These are phyloP conservation scores for Kodamaea fungicola DNA, from an alignment of 1,139 yeast species.

Conservation along the genomic window DNA sequence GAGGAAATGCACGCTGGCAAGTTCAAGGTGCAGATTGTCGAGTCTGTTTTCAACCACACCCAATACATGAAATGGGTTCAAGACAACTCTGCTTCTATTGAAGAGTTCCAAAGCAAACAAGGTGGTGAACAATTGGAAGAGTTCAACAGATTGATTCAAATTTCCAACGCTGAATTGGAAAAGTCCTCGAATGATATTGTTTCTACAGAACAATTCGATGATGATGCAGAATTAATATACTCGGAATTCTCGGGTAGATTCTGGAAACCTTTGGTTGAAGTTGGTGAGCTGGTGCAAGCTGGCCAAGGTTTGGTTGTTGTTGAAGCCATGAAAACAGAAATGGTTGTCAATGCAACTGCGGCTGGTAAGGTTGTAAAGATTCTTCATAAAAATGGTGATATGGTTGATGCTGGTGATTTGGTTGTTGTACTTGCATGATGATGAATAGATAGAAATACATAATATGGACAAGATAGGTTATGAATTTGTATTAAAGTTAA, in stretches of 20 bases:
- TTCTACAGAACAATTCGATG: slow-evolving; percentile 57
- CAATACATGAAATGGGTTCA: slow-evolving; percentile 77
- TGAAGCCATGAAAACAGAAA: slow-evolving; percentile 98
- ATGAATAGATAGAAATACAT: slow-evolving; percentile 16
- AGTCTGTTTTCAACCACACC: slow-evolving; percentile 77
- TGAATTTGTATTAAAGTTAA: not conserved
- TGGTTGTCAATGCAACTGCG: slow-evolving; percentile 74
- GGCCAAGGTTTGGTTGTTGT: slow-evolving; percentile 85
- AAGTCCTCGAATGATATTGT: slow-evolving; percentile 38
- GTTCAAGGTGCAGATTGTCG: slow-evolving; percentile 70
- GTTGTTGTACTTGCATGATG: slow-evolving; percentile 62
- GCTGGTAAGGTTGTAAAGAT: slow-evolving; percentile 78
- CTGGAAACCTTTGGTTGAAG: slow-evolving; percentile 87
- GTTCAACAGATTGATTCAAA: slow-evolving; percentile 76
- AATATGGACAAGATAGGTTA: slow-evolving; percentile 7
- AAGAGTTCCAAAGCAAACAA: slow-evolving; percentile 62
- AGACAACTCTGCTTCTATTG: slow-evolving; percentile 68
- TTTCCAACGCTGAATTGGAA: slow-evolving; percentile 75
- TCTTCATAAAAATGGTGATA: slow-evolving; percentile 81
- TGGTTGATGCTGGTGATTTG: slow-evolving; percentile 94
- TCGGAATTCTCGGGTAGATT: slow-evolving; percentile 95
- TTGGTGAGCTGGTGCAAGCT: slow-evolving; percentile 69
- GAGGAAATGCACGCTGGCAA: slow-evolving; percentile 81
- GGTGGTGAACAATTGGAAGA: slow-evolving; percentile 80
- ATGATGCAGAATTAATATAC: slow-evolving; percentile 76